Base-by-base conservation (phyloP, 2,329 filamentous ascomycete genomes). In the Hirsutella minnesotensis region DNA sequence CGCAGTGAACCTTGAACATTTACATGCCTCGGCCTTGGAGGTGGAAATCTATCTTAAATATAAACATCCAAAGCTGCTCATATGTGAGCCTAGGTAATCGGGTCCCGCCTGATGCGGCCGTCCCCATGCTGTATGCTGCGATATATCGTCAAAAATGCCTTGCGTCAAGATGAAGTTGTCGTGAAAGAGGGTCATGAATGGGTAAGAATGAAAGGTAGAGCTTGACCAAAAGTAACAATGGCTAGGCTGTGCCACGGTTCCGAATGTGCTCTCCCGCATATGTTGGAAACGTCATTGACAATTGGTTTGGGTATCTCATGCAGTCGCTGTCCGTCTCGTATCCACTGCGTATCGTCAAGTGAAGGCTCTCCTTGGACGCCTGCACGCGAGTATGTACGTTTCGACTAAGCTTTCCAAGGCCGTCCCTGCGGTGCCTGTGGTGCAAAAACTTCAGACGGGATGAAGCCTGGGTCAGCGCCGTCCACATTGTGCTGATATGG, bases 401-500 rank as follows among this genome's bases (percentile, higher is more conserved):
- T 27, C 24, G 12, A 7, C 24, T 27, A 27, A 27, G 24, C 24
- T 27, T 12, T 27, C 24, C 24, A 27, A 12, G 24, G 24, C 24
- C 12, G 24, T 7, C 7, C 24, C 24, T 27, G 24, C 7, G 24
- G 24, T 7, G 24, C 24, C 24, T 27, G 24, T 7, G 24, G 24
- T 7, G 24, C 24, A 12, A 27, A 27, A 12, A 27, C 24, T 27
- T 27, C 7, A 12, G 24, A 7, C 7, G 24, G 24, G 7, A 27
- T 12, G 24, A 27, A 27, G 24, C 24, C 24, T 27, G 7, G 24
- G 24, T 12, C 24, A 27, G 15, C 30, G 10, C 18, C 7, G 20
- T 29, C 37, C 9, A 35, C 13, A 20, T 44, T 45, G 29, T n/a
- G 22, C 39, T 45, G 38, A 31, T 41, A 35, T 18, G 24, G 24